These are phyloP conservation scores for Leishmania lainsoni DNA, from an alignment of 208 protist genomes.

Conservation along the genomic window DNA sequence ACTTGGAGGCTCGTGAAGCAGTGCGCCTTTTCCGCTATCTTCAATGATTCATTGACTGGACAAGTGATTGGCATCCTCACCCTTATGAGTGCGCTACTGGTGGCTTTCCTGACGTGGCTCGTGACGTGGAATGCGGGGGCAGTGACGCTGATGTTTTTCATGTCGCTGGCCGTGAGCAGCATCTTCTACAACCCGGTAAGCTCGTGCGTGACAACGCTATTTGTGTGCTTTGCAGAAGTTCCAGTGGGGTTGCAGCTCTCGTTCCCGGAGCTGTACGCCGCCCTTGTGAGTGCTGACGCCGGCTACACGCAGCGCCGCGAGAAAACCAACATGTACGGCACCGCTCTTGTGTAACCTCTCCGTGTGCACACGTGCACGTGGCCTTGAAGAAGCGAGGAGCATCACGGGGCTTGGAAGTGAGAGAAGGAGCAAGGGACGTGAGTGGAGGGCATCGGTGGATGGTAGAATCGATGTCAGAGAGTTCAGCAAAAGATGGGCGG, in stretches of 20 bases:
- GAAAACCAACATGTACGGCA: conserved; percentile 19
- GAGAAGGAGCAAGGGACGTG: neutral
- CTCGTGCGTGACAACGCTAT: conserved; percentile 72
- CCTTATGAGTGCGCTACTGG: conserved; percentile 28
- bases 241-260: conserved; percentile 65
- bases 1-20: conserved; percentile 70
- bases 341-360: conserved; percentile 6
- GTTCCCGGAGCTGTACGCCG: conserved; percentile 59
- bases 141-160: conserved; percentile 34
- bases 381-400: neutral
- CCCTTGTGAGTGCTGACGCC: conserved; percentile 41
- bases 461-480: neutral
- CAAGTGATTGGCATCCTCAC: conserved; percentile 46
- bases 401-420: neutral
- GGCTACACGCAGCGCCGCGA: conserved; percentile 32
- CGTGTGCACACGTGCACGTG: neutral
- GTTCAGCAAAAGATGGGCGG: neutral
- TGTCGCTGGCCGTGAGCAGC: conserved; percentile 51
- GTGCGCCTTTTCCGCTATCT: conserved; percentile 71
- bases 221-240: conserved; percentile 88
- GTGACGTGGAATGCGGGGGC: conserved; percentile 28
- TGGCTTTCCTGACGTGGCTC: conserved; percentile 30
- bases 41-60: conserved; percentile 76
- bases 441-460: neutral
- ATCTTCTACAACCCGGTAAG: conserved; percentile 58